phyloP scores from a whole-genome alignment of 148 eudicot genomes.

The Rhododendron vialii region DNA sequence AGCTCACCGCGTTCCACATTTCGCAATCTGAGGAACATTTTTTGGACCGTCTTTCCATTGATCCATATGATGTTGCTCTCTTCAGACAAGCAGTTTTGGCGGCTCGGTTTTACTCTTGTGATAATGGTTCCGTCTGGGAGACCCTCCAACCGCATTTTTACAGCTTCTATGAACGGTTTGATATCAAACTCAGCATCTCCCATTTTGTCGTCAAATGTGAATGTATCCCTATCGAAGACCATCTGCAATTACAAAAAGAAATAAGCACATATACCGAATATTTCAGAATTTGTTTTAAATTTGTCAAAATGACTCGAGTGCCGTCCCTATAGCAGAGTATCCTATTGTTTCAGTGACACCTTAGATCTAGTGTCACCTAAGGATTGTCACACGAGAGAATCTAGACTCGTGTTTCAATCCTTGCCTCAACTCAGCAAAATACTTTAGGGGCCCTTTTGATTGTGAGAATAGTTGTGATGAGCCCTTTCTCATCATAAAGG shows the following conservation, averaged over 20 bases:
- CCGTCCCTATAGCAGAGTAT: background rate
- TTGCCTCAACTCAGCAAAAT: too few species aligned
- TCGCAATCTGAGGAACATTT: constrained; percentile 16
- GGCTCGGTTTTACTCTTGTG: constrained; percentile 9
- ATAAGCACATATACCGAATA: too few species aligned
- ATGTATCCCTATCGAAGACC: constrained; percentile 14
- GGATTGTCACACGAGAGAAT: too few species aligned
- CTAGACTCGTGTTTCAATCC: too few species aligned
- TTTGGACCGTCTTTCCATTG: constrained; percentile 2
- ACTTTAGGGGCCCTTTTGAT: too few species aligned
- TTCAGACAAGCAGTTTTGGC: constrained; percentile 17
- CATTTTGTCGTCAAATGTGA: constrained; percentile 20
- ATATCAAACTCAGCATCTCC: constrained; percentile 23
- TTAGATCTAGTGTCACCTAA: too few species aligned
- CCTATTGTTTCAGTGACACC: too few species aligned
- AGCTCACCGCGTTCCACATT: constrained; percentile 22
- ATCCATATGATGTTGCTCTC: constrained; percentile 12
- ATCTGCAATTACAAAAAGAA: background rate
- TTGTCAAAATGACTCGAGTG: background rate
- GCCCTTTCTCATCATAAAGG: too few species aligned
- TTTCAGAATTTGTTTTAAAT: too few species aligned
- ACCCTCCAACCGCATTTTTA: background rate
- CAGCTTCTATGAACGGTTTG: constrained; percentile 9
- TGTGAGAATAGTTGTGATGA: too few species aligned
- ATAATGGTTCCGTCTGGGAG: constrained; percentile 12